Base-by-base conservation (phyloP, 2,329 filamentous ascomycete species). In the Claviceps arundinis region DNA sequence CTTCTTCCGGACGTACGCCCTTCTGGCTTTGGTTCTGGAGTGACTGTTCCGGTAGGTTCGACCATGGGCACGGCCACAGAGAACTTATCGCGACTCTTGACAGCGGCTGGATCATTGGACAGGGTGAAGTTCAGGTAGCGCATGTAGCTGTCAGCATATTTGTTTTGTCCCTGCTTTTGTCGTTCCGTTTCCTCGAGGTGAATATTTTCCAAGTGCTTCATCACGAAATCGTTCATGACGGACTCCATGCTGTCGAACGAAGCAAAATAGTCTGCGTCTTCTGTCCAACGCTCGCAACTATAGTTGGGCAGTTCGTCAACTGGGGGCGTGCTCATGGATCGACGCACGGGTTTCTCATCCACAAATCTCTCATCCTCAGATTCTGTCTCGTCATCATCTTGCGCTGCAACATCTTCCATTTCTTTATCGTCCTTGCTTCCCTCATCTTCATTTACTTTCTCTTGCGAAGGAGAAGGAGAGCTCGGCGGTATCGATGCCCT, bases 11-110 rank as follows among this genome's bases (percentile, higher is more conserved):
- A 60, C 30, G 77, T 70, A 55, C 78, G 70, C 5, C 76, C 73
- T 62, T 85, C 81, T 0, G 74, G 71, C 55, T 76, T 79, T 2
- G 75, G 65, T 54, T 84, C 82, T 14, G 74, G 70, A 6, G 77
- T 66, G 7, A 68, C 62, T 16, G 70, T 61, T 0, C 66, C 64
- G 5, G 56, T 62, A 1, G 61, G 54, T 13, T 71, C 70, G 1
- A 61, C 57, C 6, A 64, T 61, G 34, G 69, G 67, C 2, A 67
- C 60, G 4, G 68, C 62, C 47, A 66, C 68, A 8, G 70, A 69
- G 51, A 78, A 78, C 51, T 77, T 78, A 9, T 78, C 75, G 24
- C 77, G 70, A 55, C 74, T 79, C 59, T 76, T 78, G 16, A 74
- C 62, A 1, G 78, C 77, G 8, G 71, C 68, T 2, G 76, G 74